Percentiles rank a stretch among this genome's conserved stretches.
phyloP scores from a whole-genome alignment of 228 moss, liverwort and hornwort genomes.

The Sphagnum magellanicum region DNA sequence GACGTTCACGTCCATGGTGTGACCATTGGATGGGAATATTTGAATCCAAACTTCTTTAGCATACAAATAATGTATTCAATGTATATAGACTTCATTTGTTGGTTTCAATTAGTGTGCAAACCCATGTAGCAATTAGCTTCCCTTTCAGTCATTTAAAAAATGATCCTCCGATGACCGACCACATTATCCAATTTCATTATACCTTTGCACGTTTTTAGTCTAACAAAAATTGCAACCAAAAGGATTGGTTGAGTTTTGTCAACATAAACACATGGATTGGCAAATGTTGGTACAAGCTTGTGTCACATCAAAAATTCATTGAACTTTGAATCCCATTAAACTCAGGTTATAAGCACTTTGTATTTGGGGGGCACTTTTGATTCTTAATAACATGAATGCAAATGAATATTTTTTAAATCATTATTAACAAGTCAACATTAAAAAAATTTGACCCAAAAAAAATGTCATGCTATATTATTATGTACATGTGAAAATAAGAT shows the following conservation, averaged over 20 bases:
- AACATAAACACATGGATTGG: background rate
- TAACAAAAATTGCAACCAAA: background rate
- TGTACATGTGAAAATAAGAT: background rate
- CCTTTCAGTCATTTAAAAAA: background rate
- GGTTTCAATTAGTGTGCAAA: background rate
- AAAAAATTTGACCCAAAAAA: background rate
- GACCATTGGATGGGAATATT: background rate
- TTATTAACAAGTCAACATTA: too few relatives aligned
- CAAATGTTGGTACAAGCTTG: background rate
- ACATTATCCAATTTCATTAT: too few relatives aligned
- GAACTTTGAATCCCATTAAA: too few relatives aligned
- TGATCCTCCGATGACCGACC: background rate
- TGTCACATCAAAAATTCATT: background rate
- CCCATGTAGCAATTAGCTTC: constrained; percentile 6
- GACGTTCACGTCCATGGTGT: background rate
- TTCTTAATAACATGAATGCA: too few relatives aligned
- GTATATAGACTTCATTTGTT: background rate
- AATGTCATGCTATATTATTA: background rate
- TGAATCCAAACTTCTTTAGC: background rate
- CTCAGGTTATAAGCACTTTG: too few relatives aligned
- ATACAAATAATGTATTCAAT: background rate
- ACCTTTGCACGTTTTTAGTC: background rate
- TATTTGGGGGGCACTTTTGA: too few relatives aligned
- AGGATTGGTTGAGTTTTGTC: background rate
- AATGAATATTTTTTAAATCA: too few relatives aligned